phyloP scores from a whole-genome alignment of 768 basidiomycete genomes.

The Rhodosporidiobolus odoratus region DNA sequence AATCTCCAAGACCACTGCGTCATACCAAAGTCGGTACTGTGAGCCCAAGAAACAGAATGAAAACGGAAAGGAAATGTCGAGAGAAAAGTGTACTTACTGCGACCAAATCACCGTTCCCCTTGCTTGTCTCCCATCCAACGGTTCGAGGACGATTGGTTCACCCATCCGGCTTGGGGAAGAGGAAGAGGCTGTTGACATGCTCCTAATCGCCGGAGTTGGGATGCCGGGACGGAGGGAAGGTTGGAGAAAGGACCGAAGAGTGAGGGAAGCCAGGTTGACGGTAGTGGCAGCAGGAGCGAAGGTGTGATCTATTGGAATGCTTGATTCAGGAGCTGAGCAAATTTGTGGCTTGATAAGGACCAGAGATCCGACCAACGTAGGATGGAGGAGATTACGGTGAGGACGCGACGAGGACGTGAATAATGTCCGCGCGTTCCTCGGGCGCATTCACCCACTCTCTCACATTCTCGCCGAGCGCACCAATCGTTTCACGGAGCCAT shows the following conservation, averaged over 20 bases:
- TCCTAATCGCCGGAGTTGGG: background rate
- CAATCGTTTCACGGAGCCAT: too few relatives aligned
- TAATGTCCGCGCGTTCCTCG: too few relatives aligned
- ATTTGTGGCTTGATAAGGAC: background rate
- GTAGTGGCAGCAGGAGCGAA: background rate
- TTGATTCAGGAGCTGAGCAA: background rate
- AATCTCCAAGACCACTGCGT: conserved; percentile 14
- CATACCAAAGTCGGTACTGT: background rate
- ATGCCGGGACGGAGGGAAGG: background rate
- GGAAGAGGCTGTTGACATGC: too few relatives aligned
- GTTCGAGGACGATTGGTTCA: background rate
- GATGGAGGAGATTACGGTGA: too few relatives aligned
- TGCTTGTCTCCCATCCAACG: background rate
- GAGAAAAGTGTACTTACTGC: background rate
- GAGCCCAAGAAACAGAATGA: background rate
- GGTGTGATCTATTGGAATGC: background rate
- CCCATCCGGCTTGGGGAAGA: background rate
- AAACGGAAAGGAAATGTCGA: background rate
- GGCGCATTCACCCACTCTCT: too few relatives aligned
- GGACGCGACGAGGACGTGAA: too few relatives aligned
- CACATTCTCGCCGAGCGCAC: too few relatives aligned
- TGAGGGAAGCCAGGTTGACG: background rate
- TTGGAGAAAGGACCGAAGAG: background rate
- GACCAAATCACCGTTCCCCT: conserved; percentile 15
- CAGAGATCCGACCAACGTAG: too few relatives aligned